A percentile compares a stretch with the other conserved stretches of the same genome.
Conservation (phyloP, 2,329 filamentous ascomycete species). For the Colletotrichum magnum region DNA sequence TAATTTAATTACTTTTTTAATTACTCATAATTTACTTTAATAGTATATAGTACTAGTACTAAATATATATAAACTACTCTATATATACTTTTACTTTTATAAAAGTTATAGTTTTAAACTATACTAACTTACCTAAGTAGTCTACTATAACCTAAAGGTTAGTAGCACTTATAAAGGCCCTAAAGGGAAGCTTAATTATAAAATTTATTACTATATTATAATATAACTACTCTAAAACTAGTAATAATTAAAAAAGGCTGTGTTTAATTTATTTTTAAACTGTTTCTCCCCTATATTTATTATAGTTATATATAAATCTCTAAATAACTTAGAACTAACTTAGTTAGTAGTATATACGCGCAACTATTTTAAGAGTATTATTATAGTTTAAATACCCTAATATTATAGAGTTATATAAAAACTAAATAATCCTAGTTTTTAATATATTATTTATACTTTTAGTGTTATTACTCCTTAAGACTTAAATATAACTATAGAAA, state of each 20-base stretch:
- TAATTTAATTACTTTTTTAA: background rate
- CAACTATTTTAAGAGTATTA: slow-evolving; percentile 10
- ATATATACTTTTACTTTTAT: no score
- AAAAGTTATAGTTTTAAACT: no score
- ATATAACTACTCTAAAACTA: background rate
- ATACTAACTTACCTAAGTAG: no score
- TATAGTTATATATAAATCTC: background rate
- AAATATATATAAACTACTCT: no score
- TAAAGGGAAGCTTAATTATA: background rate
- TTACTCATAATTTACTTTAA: background rate
- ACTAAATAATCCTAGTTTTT: background rate
- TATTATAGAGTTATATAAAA: slow-evolving; percentile 5
- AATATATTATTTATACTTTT: background rate
- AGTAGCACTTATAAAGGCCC: no score
- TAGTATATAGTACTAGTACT: background rate
- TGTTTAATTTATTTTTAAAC: slow-evolving; percentile 9
- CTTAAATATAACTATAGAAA: slow-evolving; percentile 1
- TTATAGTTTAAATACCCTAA: slow-evolving; percentile 1
- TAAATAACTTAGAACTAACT: background rate
- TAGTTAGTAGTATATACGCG: background rate
- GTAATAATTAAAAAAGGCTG: background rate
- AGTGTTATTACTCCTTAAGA: background rate
- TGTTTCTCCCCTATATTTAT: slow-evolving; percentile 14
- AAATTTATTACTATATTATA: slow-evolving; percentile 7
- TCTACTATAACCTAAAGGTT: no score